Percentiles rank a stretch among this genome's conserved stretches.
phyloP scores from a whole-genome alignment of 495 filamentous ascomycete species.

The Penicillium silybi region DNA sequence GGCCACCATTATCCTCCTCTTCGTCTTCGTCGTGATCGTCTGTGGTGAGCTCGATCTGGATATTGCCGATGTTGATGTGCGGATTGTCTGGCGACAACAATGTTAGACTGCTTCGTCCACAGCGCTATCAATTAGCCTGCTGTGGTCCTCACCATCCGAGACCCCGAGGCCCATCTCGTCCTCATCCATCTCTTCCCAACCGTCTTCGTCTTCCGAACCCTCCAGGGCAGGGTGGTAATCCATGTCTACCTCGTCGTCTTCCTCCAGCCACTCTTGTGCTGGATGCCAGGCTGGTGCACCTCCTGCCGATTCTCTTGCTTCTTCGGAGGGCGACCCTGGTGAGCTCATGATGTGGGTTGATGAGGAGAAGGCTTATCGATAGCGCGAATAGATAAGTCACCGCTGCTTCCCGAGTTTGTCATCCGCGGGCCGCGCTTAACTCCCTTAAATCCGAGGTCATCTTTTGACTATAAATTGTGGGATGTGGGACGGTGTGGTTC shows the following conservation, averaged over 20 bases:
- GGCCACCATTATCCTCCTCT: conserved; percentile 21
- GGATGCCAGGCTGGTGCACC: conserved; percentile 29
- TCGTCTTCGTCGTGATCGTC: conserved; percentile 40
- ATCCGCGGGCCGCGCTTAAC: conserved; percentile 2
- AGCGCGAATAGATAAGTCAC: conserved; percentile 9
- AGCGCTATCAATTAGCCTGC: not conserved
- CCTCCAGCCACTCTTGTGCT: conserved; percentile 42
- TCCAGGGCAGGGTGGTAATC: conserved; percentile 22
- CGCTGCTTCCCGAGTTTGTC: conserved; percentile 12
- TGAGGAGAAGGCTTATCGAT: conserved; percentile 30
- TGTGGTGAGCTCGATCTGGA: conserved; percentile 46
- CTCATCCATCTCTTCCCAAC: conserved; percentile 31
- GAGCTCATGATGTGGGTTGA: conserved; percentile 16
- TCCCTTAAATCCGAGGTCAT: conserved; percentile 10
- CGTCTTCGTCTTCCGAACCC: conserved; percentile 9
- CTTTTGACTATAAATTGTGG: not conserved
- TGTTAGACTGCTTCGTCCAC: not conserved
- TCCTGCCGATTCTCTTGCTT: conserved; percentile 1
- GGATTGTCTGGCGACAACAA: conserved; percentile 14
- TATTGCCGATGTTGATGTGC: conserved; percentile 37
- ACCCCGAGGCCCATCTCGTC: conserved; percentile 44
- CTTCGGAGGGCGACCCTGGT: conserved; percentile 5
- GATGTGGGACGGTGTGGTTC: no score
- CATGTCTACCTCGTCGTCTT: conserved; percentile 26
- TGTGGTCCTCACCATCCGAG: conserved; percentile 30